Base-by-base conservation (phyloP, 1,284 basidiomycete species). In the Cryptococcus hybrid region DNA sequence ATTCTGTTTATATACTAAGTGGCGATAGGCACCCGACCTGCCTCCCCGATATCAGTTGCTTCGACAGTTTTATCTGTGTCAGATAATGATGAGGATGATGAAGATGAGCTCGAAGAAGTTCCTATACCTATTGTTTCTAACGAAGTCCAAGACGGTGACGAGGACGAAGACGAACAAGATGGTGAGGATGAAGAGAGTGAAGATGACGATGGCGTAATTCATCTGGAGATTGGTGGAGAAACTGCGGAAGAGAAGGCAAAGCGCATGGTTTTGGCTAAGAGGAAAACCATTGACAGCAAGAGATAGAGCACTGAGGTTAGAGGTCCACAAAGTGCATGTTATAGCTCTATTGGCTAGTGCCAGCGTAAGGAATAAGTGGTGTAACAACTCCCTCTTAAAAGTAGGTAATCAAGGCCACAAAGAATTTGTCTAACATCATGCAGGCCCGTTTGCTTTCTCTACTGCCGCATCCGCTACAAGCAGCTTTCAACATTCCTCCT, bases 251-350 rank as follows among this genome's bases (percentile, higher is more conserved):
- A 76, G 49, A 73, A 70, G 55, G 73, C 65, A 0, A 74, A 70
- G 57, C 57, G 66, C 30, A 65, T 73, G 30, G 68, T 68, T 2
- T 15, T 73, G 40, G 72, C 72, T 5, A 35, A 72, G 61, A 50
- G 75, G 43, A 76, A 76, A 76, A 61, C 76, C 76, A 2, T 63
- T 78, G 60, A 78, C 77, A 0, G 72, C 80, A 7, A 73, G 74
- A 51, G 88, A 92, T 69, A 84, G 91, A 9, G 79, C 87, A 18
- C 74, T 86, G 9, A 83, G 92, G 24, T 84, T 93, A 45, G 84
- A 88, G 58, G 86, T 85, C 55, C 92, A 96, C 79, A 93, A 94
- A 77, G 80, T 91, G 11, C 93, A 97, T 68, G 89, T 89, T 2
- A 79, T 96, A 4, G 79, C 84, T 12, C 82, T 97, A 7, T 82